Evolutionary conservation across 331 rosid genomes (phyloP), one percentile per base, ranked within the genome.

Genomic region (Spiraea crenata): DNA sequence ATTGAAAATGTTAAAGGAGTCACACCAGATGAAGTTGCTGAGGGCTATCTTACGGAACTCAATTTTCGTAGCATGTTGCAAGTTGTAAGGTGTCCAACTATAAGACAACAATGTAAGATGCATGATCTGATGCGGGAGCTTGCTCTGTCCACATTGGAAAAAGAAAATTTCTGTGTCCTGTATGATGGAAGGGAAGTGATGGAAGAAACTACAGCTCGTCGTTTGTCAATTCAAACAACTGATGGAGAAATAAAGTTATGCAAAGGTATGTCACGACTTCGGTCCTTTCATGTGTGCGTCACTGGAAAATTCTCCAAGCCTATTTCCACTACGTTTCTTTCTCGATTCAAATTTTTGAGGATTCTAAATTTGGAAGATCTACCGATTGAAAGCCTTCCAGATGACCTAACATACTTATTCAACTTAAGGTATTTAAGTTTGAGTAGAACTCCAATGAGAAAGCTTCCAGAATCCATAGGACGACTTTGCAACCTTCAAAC

Each of bases 111-210:
- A 14, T 67, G 58, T 25, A 46, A 38, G 58, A 42, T 74, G 64
- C 67, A 74, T 35, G 67, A 74, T 8, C 72, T 74, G 35, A n/a
- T 74, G 65, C 38, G 40, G 25, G 77, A 73, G 70, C 40, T 63
- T 41, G 65, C 57, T 39, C n/a, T 63, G 1, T 63, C 64, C 4
- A 63, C 4, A 5, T 65, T 42, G 5, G 56, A 73, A 25, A 64
- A 16, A 14, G 71, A 63, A 51, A 73, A 10, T 4, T 39, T 73
- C 7, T 41, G 34, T 9, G 71, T 42, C 39, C 41, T 69, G 20
- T 73, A 47, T 50, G 62, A 51, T 19, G 70, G 52, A 3, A 39
- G 4, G 4, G 45, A 73, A 15, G 47, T 10, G 35, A 34, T 59
- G 11, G 56, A 50, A 1, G 50, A 63, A 50, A 15, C 14, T 17